These are phyloP conservation scores for Hypoxylon crocopeplum DNA, from an alignment of 495 filamentous ascomycete genomes.

Conservation along the genomic window DNA sequence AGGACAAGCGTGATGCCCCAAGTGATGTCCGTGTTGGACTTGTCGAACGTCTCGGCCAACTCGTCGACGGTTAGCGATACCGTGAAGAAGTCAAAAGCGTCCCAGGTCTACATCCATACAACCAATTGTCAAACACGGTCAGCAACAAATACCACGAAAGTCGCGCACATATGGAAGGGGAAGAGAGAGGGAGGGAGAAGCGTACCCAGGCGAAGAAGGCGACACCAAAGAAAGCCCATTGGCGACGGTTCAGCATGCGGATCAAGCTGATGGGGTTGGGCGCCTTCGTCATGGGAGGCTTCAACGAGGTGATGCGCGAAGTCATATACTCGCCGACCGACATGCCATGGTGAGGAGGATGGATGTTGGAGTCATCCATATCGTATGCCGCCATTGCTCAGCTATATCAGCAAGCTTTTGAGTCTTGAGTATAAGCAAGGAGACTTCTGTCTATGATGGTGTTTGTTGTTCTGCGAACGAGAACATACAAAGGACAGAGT, in stretches of 20 bases:
- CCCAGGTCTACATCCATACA: conserved; percentile 65
- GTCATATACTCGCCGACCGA: conserved; percentile 66
- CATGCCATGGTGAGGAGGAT: conserved; percentile 57
- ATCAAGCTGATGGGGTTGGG: conserved; percentile 80
- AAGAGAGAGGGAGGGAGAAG: background rate
- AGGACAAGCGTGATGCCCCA: conserved; percentile 90
- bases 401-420: conserved; percentile 7
- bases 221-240: conserved; percentile 87
- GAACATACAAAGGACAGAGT: conserved; percentile 19
- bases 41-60: conserved; percentile 70
- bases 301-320: conserved; percentile 75
- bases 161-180: conserved; percentile 3
- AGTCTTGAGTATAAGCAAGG: conserved; percentile 2
- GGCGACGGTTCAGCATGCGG: conserved; percentile 69
- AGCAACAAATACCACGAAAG: conserved; percentile 4
- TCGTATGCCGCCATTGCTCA: conserved; percentile 27
- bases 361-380: conserved; percentile 29
- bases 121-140: background rate
- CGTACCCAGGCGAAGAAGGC: conserved; percentile 73
- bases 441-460: conserved; percentile 12
- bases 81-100: conserved; percentile 92
- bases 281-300: conserved; percentile 77
- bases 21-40: conserved; percentile 76
- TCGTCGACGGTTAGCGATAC: conserved; percentile 76
- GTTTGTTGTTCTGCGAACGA: background rate